Conservation (phyloP, 1,139 yeast species). For the Kodamaea derodonti region DNA sequence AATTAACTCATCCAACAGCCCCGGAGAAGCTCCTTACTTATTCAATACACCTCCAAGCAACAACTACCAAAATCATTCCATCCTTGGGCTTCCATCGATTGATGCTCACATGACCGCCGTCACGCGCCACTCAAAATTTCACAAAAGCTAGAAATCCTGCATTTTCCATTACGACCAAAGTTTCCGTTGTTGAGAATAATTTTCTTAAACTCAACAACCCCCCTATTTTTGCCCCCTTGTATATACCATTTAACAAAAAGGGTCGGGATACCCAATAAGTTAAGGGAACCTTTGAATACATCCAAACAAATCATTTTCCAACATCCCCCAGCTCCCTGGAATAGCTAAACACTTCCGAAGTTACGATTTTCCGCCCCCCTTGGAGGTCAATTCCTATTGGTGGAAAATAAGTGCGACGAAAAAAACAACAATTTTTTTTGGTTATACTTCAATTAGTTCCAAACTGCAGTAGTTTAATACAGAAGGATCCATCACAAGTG, state of each 20-base stretch:
- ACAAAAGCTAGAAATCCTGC: slow-evolving; percentile 1
- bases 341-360: background rate
- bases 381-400: background rate
- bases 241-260: background rate
- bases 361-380: slow-evolving; percentile 1
- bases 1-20: too few species aligned
- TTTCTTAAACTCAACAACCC: slow-evolving; percentile 4
- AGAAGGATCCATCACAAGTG: too few species aligned
- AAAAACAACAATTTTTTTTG: background rate
- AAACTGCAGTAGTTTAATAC: slow-evolving; percentile 2
- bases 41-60: too few species aligned
- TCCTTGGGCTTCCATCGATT: too few species aligned
- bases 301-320: background rate
- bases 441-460: background rate
- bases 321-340: background rate
- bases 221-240: slow-evolving; percentile 6
- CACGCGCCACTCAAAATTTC: slow-evolving; percentile 1
- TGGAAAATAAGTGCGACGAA: background rate
- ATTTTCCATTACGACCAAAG: slow-evolving; percentile 1
- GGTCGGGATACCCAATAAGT: slow-evolving; percentile 1
- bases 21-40: too few species aligned
- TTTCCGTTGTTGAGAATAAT: slow-evolving; percentile 5
- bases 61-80: too few species aligned
- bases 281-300: slow-evolving; percentile 1
- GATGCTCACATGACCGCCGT: background rate